A percentile compares a stretch with the other conserved stretches of the same genome.
Evolutionary conservation across 1,139 yeast species (phyloP).

Genomic region (Arxiozyma telluris): DNA sequence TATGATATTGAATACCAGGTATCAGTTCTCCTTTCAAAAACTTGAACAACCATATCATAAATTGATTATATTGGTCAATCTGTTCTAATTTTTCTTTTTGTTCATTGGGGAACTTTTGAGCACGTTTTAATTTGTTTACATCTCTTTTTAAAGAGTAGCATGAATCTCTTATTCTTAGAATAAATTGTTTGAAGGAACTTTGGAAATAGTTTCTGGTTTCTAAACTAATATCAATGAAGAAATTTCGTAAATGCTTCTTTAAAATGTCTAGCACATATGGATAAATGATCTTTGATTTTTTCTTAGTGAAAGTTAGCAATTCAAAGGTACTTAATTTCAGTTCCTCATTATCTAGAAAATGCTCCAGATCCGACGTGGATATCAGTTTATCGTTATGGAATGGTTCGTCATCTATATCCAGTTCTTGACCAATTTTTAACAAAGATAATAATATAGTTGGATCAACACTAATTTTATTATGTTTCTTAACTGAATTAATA

Average conservation of each 20-base stretch:
- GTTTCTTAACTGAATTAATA: constrained; percentile 22
- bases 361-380: constrained; percentile 31
- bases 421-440: constrained; percentile 55
- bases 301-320: constrained; percentile 51
- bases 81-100: constrained; percentile 25
- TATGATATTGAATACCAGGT: constrained; percentile 67
- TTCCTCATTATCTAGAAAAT: constrained; percentile 38
- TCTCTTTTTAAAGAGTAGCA: constrained; percentile 48
- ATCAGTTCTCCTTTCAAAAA: constrained; percentile 39
- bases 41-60: constrained; percentile 38
- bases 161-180: constrained; percentile 59
- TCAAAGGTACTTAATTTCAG: constrained; percentile 53
- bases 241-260: constrained; percentile 36
- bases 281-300: constrained; percentile 50
- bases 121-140: constrained; percentile 33
- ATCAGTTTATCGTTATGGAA: constrained; percentile 37
- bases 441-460: constrained; percentile 44
- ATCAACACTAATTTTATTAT: constrained; percentile 17
- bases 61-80: constrained; percentile 33
- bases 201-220: constrained; percentile 58
- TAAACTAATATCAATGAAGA: constrained; percentile 55
- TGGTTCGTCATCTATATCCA: constrained; percentile 46
- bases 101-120: constrained; percentile 32
- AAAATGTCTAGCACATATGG: constrained; percentile 38
- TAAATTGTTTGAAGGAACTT: constrained; percentile 51